Base-by-base conservation (phyloP, 2,329 filamentous ascomycete genomes). In the Albophoma yamanashiensis region DNA sequence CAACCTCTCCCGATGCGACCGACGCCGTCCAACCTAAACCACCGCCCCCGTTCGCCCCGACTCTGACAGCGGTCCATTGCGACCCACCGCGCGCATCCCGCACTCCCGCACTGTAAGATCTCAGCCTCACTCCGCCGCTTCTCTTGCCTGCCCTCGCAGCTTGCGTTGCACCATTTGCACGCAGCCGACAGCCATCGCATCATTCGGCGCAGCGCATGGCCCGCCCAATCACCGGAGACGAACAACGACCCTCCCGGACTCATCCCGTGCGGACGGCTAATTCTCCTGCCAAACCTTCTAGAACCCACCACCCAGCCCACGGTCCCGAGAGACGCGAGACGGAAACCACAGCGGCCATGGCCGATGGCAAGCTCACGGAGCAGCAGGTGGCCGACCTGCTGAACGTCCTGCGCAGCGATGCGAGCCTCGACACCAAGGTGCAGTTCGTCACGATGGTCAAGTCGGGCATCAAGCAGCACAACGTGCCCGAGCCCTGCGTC, bases 381-480 rank as follows among this genome's bases (percentile, higher is more conserved):
- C 75, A 82, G 70, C 81, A 84, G 76, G 82, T 84, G 71, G 73
- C 76, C 58, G 78, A 81, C 74, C 75, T 85, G 64, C 68, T 78
- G 64, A 73, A 75, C 55, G 74, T 84, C 62, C 73, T 85, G 59
- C 77, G 77, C 72, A 82, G 84, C 66, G 88, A 90, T 67, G 80
- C 82, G 43, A 81, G 85, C 56, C 78, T 90, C 67, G 89, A 92
- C 68, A 75, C 80, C 58, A 92, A 92, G 71, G 81, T 91, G 64
- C 79, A 84, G 64, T 82, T 84, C 59, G 84, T 96, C 67, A 89
- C 86, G 62, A 81, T 79, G 68, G 79, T 92, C 74, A 96, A 96
- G 76, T 92, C 89, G 52, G 84, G 86, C 72, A 96, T 96, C 79
- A 96, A 96, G 74, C 92, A 96, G 74, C 88, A 89, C 71, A 92